Evolutionary conservation across 345 rosid genomes (phyloP).

Genomic region (Pistacia integerrima): DNA sequence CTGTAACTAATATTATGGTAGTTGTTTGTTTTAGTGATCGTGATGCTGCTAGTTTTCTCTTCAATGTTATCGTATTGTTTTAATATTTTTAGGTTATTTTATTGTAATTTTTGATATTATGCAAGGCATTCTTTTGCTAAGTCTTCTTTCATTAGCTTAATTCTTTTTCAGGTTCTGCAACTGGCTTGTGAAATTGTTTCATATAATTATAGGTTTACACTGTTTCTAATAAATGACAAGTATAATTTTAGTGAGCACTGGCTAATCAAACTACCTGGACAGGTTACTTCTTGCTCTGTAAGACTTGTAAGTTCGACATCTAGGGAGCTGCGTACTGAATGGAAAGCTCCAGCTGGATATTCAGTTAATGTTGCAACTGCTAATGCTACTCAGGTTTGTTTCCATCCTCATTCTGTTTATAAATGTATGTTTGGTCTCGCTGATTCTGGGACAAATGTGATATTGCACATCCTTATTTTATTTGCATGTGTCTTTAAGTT

Average conservation of each 20-base stretch:
- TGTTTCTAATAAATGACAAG: no score
- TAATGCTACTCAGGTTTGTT: constrained; percentile 84
- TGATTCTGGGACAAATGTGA: background rate
- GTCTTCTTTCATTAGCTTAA: background rate
- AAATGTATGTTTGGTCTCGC: background rate
- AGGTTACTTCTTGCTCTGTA: constrained; percentile 90
- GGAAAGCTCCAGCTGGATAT: constrained; percentile 80
- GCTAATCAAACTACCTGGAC: constrained; percentile 22
- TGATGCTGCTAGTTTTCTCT: no score
- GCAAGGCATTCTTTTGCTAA: background rate
- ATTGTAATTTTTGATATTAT: no score
- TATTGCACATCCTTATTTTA: background rate
- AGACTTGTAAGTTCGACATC: constrained; percentile 77
- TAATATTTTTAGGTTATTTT: no score
- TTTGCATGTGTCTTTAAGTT: background rate
- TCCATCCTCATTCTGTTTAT: constrained; percentile 2
- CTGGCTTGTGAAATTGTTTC: background rate
- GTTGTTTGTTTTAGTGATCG: no score
- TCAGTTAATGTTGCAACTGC: constrained; percentile 93
- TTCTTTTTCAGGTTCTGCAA: background rate
- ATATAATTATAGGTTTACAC: background rate
- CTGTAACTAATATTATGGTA: no score
- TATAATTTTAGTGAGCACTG: background rate
- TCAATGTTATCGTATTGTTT: no score
- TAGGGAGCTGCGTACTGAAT: constrained; percentile 69